phyloP scores from a whole-genome alignment of 2,329 filamentous ascomycete species.

The Spiromastix sp. region DNA sequence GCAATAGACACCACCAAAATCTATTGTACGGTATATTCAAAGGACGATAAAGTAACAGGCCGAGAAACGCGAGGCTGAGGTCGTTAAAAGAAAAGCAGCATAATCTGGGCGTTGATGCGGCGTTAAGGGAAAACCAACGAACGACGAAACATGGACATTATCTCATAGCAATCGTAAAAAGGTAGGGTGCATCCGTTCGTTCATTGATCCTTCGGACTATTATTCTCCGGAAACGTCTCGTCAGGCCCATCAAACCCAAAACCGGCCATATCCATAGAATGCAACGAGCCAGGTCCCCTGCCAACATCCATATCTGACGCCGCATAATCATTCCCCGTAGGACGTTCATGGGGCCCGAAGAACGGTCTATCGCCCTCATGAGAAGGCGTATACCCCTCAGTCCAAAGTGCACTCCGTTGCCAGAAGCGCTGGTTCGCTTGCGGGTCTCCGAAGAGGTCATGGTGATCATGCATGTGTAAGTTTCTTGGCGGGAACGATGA shows the following conservation, averaged over 20 bases:
- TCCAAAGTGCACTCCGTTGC: constrained; percentile 32
- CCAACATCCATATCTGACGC: constrained; percentile 34
- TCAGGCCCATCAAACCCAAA: constrained; percentile 27
- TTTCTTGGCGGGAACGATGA: constrained; percentile 16
- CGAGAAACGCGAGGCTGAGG: too few relatives aligned
- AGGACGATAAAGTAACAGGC: too few relatives aligned
- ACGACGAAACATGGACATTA: too few relatives aligned
- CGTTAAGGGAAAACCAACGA: too few relatives aligned
- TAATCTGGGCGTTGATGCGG: too few relatives aligned
- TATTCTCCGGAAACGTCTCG: neutral
- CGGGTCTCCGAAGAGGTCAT: constrained; percentile 35
- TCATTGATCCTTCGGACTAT: too few relatives aligned
- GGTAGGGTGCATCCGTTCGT: too few relatives aligned
- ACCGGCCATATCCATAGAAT: constrained; percentile 36
- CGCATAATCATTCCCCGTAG: constrained; percentile 32
- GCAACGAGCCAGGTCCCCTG: constrained; percentile 32
- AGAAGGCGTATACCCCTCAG: constrained; percentile 30
- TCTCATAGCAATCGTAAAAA: too few relatives aligned
- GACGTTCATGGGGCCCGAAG: constrained; percentile 33
- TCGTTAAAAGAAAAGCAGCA: too few relatives aligned
- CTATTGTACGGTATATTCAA: too few relatives aligned
- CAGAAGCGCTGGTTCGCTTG: constrained; percentile 35
- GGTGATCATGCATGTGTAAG: constrained; percentile 28
- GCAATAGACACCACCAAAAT: too few relatives aligned
- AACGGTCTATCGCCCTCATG: constrained; percentile 33